Base-by-base conservation (phyloP, 2,329 filamentous ascomycete genomes). In the Leptographium flavum region DNA sequence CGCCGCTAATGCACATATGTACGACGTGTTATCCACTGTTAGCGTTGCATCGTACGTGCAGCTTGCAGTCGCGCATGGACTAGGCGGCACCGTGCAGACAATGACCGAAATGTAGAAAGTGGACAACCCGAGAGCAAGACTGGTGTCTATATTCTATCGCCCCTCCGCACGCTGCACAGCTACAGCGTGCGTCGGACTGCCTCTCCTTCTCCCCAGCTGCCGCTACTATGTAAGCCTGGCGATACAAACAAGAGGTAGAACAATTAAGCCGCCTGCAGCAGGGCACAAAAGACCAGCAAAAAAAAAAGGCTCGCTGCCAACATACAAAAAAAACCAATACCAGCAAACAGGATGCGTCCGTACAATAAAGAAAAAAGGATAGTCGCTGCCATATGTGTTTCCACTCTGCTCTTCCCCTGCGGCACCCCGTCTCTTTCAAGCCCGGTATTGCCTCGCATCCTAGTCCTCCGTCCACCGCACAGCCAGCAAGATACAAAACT, bases 311-410 rank as follows among this genome's bases (percentile, higher is more conserved):
- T 39, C 37, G 37, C 37, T 39, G 36, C 22, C 23, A 39, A 28
- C 23, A 23, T 27, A 14, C 45, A 47, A 49, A 48, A 47, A 47
- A 46, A 49, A 27, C 40, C 58, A 58, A 59, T 55, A 57, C 23
- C 40, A 58, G 58, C 55, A 58, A 56, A 58, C 53, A 57, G 58
- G 38, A 32, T 45, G 25, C 39, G 25, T 43, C 45, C 56, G 53
- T 55, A 54, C 56, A 54, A 62, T 58, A 63, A 56, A 58, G 55
- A 50, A 50, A 45, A 45, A 49, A 51, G 52, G 48, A 45, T 23
- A 46, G 33, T 42, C 44, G 42, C 45, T 47, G 25, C 35, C 41
- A 39, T 21, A 36, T 37, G 35, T 45, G 31, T 35, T 17, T 39
- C 25, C 39, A n/a, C 28, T 36, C 22, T 9, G 32, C 40, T 42